These are phyloP conservation scores for Basidioascus undulatus DNA, from an alignment of 768 basidiomycete genomes.

Conservation along the genomic window DNA sequence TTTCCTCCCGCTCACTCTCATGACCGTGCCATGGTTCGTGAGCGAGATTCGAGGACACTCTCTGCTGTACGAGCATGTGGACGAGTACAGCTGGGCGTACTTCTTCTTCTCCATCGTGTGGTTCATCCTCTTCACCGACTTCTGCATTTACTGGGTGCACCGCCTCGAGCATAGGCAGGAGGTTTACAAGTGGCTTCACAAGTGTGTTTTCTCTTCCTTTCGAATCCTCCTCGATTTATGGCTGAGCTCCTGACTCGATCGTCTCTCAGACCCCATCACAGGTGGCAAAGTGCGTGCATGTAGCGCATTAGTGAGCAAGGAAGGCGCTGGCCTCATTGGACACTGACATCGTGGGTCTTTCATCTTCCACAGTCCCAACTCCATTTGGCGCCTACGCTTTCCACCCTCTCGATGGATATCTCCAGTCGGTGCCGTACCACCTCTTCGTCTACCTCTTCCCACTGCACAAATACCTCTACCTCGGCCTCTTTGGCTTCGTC, in stretches of 20 bases:
- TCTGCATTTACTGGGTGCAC: conserved; percentile 87
- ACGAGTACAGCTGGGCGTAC: conserved; percentile 48
- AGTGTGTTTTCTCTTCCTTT: too few relatives aligned
- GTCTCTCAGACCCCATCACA: conserved; percentile 99
- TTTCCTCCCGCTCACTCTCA: conserved; percentile 55
- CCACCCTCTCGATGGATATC: conserved; percentile 83
- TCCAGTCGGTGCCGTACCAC: conserved; percentile 88
- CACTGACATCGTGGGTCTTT: not conserved
- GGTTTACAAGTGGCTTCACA: conserved; percentile 77
- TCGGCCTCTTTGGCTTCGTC: conserved; percentile 67
- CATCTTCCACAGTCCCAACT: conserved; percentile 59
- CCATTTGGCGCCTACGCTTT: conserved; percentile 96
- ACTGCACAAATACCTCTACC: conserved; percentile 57
- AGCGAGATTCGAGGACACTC: conserved; percentile 72
- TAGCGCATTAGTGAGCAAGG: too few relatives aligned
- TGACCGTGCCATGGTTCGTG: conserved; percentile 86
- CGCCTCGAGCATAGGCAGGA: conserved; percentile 60
- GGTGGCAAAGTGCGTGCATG: conserved; percentile 77
- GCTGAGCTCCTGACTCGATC: too few relatives aligned
- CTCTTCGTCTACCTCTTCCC: conserved; percentile 76
- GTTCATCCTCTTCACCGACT: conserved; percentile 73
- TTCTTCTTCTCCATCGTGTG: conserved; percentile 9
- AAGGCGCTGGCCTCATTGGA: not conserved
- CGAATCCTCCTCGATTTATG: too few relatives aligned
- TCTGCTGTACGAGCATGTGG: conserved; percentile 48